Conservation (phyloP, 1,139 yeast genomes). For the Hyphopichia buzzinii region DNA sequence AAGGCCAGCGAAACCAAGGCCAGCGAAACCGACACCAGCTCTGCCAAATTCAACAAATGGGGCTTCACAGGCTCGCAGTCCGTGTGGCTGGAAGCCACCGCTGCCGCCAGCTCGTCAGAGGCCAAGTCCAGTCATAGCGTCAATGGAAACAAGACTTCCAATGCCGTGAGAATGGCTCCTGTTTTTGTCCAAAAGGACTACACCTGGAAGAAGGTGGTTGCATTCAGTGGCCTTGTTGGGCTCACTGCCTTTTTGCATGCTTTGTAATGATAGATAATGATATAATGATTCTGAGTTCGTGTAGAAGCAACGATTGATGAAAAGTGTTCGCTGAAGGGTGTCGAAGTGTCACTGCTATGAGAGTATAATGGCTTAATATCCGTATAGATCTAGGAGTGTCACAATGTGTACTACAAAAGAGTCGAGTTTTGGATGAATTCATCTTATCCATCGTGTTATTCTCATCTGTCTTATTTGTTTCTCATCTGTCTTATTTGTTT, state of each 20-base stretch:
- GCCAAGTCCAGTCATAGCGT: slow-evolving; percentile 11
- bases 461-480: no score
- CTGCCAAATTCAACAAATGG: slow-evolving; percentile 37
- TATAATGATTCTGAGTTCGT: background rate
- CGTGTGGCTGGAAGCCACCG: slow-evolving; percentile 26
- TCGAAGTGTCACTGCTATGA: no score
- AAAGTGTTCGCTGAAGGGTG: no score
- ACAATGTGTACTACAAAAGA: no score
- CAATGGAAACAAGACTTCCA: slow-evolving; percentile 19
- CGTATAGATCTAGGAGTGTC: no score
- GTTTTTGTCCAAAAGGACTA: slow-evolving; percentile 11
- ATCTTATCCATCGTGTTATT: no score
- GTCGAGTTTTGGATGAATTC: no score
- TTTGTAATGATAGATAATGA: slow-evolving; percentile 13
- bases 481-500: no score
- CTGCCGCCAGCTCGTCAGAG: slow-evolving; percentile 9
- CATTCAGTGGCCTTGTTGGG: slow-evolving; percentile 18
- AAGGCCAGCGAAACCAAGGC: slow-evolving; percentile 5
- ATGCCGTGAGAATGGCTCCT: slow-evolving; percentile 12
- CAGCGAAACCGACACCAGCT: slow-evolving; percentile 6
- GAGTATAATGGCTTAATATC: no score
- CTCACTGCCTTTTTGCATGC: slow-evolving; percentile 16
- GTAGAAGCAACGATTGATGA: no score
- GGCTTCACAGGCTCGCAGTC: slow-evolving; percentile 45
- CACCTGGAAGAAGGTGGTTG: slow-evolving; percentile 17